Evolutionary conservation across 306 rosid species (phyloP), one percentile per base, ranked within the genome.

Genomic region (Malus sieversii): DNA sequence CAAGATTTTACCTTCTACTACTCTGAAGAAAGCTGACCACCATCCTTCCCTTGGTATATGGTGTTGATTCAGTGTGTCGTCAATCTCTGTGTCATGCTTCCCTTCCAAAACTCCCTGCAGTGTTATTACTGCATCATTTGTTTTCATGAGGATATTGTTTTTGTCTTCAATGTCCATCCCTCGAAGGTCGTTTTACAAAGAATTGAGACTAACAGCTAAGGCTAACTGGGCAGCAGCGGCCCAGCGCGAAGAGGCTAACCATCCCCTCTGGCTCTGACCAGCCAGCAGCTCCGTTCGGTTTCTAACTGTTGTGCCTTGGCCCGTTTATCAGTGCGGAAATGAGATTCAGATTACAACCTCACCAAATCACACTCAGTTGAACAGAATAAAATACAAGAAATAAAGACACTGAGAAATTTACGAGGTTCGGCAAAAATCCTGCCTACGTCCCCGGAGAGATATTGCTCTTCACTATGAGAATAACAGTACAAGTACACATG

Each of bases 21-120:
- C 76, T 87, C 81, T 80, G 82, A 84, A 78, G 81, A 86, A 88
- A 71, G 92, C 77, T 62, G 92, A 88, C 93, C 96, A 87, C 97
- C 97, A 91, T 46, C 88, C 81, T 23, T 90, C 84, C 2, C 84
- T 72, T 13, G 91, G 80, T 67, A 91, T 79, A 69, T 85, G 87
- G 71, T 79, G 84, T 45, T 40, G 64, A 73, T 52, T 32, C 15
- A 88, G 76, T 53, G 85, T 70, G 72, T 80, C 84, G 29, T 87
- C 90, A 77, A 88, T 91, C 73, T 64, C 88, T 71, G 69, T 71
- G 58, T 94, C 93, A 60, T 94, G 93, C 81, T 81, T 90, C 72
- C 97, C 94, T 79, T 92, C 96, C 86, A 88, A 75, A 79, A 90
- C 90, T 75, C 87, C 96, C 46, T 85, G 90, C 74, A 92, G 80